These are phyloP conservation scores for Blastobotrys apis DNA, from an alignment of 1,139 yeast genomes.

Conservation along the genomic window DNA sequence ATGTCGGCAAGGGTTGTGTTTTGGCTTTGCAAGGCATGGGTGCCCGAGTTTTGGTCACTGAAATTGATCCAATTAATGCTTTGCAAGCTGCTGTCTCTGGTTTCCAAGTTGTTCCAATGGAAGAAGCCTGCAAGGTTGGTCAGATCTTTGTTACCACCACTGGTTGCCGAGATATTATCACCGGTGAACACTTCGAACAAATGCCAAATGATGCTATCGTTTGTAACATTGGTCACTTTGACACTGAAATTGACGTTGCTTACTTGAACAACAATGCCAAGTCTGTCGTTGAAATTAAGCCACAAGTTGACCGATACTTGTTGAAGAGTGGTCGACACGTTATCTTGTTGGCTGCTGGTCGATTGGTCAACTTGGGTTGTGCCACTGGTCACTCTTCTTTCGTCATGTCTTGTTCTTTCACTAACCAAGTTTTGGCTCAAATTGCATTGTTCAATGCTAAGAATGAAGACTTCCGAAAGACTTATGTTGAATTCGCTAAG, in stretches of 20 bases:
- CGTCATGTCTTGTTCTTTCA: slow-evolving; percentile 99
- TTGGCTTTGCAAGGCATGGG: slow-evolving; percentile 99
- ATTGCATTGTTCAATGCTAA: slow-evolving; percentile 94
- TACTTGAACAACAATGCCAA: slow-evolving; percentile 40
- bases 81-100: slow-evolving; percentile 99
- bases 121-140: slow-evolving; percentile 87
- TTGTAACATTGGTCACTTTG: slow-evolving; percentile 99
- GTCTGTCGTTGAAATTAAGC: slow-evolving; percentile 76
- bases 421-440: slow-evolving; percentile 99
- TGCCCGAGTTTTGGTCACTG: slow-evolving; percentile 97
- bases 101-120: slow-evolving; percentile 95
- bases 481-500: slow-evolving; percentile 87
- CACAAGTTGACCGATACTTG: slow-evolving; percentile 98
- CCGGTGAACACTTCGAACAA: slow-evolving; percentile 75
- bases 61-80: slow-evolving; percentile 98
- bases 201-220: slow-evolving; percentile 99
- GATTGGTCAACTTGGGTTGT: slow-evolving; percentile 99
- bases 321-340: slow-evolving; percentile 88
- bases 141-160: slow-evolving; percentile 99
- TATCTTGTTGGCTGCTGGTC: slow-evolving; percentile 97
- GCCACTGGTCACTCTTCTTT: slow-evolving; percentile 99
- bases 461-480: slow-evolving; percentile 72
- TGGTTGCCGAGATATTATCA: slow-evolving; percentile 98
- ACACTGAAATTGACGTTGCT: slow-evolving; percentile 83
- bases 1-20: slow-evolving; percentile 99